Evolutionary conservation across 1,284 basidiomycete species (phyloP).

Genomic region (Volvariella surrecta): DNA sequence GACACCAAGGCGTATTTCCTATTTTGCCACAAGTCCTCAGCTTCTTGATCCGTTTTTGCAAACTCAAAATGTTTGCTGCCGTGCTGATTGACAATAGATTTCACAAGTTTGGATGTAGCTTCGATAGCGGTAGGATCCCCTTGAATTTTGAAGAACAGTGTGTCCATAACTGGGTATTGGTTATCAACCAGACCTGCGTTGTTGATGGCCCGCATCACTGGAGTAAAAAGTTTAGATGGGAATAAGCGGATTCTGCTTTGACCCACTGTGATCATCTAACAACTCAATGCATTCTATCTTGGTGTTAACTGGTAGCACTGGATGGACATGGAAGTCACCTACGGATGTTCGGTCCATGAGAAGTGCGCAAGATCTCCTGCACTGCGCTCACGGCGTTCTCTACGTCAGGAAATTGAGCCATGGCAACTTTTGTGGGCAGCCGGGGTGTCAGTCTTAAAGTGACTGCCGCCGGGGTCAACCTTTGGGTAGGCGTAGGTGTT

Average conservation of each 20-base stretch:
- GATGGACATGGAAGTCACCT: conserved; percentile 11
- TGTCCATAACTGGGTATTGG: conserved; percentile 67
- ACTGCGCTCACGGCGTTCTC: conserved; percentile 66
- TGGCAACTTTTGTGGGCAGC: conserved; percentile 66
- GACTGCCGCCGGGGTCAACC: conserved; percentile 29
- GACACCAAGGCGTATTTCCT: conserved; percentile 80
- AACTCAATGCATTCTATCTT: conserved; percentile 74
- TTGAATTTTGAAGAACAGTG: conserved; percentile 89
- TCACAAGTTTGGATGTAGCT: conserved; percentile 51
- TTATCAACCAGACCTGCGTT: conserved; percentile 44
- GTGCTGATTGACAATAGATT: conserved; percentile 57
- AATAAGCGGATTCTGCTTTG: background rate
- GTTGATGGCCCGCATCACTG: conserved; percentile 79
- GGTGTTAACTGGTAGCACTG: conserved; percentile 13
- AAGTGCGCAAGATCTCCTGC: conserved; percentile 67
- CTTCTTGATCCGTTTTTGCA: conserved; percentile 70
- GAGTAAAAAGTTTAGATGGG: background rate
- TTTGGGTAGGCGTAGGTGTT: background rate
- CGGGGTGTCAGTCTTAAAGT: conserved; percentile 75
- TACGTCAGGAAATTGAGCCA: conserved; percentile 63
- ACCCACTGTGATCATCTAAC: conserved; percentile 61
- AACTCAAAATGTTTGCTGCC: conserved; percentile 68
- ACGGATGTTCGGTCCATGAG: conserved; percentile 52
- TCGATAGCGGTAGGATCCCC: conserved; percentile 57
- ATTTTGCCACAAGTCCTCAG: conserved; percentile 80